phyloP scores from a whole-genome alignment of 2,329 filamentous ascomycete species.

The Fusarium udum region DNA sequence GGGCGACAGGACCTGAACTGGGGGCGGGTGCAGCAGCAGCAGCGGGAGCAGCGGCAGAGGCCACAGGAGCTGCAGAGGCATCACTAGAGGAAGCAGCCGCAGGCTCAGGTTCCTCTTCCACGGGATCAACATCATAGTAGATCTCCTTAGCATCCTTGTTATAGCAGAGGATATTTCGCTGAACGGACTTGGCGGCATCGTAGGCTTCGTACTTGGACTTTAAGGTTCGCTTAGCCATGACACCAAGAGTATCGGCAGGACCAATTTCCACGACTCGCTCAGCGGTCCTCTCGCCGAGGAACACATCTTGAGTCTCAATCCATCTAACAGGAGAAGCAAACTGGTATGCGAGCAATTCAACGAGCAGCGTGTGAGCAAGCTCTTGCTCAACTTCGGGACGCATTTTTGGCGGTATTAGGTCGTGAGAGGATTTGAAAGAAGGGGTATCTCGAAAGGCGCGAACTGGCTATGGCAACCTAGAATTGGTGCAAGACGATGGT shows the following conservation, averaged over 20 bases:
- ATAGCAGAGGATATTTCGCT: constrained; percentile 98
- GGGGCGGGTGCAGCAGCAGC: constrained; percentile 67
- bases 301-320: constrained; percentile 99
- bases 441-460: constrained; percentile 45
- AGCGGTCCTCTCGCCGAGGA: constrained; percentile 93
- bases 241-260: constrained; percentile 94
- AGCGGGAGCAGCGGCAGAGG: constrained; percentile 64
- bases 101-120: constrained; percentile 86
- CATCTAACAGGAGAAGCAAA: constrained; percentile 98
- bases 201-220: constrained; percentile 98
- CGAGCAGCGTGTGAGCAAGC: constrained; percentile 96
- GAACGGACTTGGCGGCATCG: constrained; percentile 94
- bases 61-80: constrained; percentile 62
- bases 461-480: constrained; percentile 40
- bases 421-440: constrained; percentile 40
- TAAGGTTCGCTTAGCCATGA: constrained; percentile 95
- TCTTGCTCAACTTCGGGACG: constrained; percentile 99
- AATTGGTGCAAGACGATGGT: constrained; percentile 38
- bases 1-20: constrained; percentile 84
- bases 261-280: constrained; percentile 98
- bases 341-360: constrained; percentile 98
- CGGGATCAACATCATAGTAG: constrained; percentile 97
- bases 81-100: constrained; percentile 59
- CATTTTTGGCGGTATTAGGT: constrained; percentile 68
- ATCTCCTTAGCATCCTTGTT: constrained; percentile 99